Conservation (phyloP, 2,329 filamentous ascomycete genomes). For the Cladophialophora immunda region DNA sequence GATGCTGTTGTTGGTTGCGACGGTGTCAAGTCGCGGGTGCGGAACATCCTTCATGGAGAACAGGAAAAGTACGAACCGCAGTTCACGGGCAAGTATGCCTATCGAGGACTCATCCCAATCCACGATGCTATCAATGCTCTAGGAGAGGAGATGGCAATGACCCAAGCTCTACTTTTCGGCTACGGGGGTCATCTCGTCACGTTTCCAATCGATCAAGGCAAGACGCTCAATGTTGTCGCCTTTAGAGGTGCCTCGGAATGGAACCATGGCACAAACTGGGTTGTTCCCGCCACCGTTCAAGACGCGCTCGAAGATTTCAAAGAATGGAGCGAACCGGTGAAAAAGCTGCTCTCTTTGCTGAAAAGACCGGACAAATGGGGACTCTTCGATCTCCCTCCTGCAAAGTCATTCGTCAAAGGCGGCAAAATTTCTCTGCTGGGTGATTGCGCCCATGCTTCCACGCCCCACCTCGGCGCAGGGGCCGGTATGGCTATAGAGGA, state of each 20-base stretch:
- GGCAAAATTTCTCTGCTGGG: slow-evolving; percentile 14
- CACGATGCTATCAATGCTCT: slow-evolving; percentile 9
- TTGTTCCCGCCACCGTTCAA: slow-evolving; percentile 12
- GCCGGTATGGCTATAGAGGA: slow-evolving; percentile 24
- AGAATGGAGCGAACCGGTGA: slow-evolving; percentile 14
- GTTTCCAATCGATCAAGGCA: slow-evolving; percentile 13
- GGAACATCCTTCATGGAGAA: slow-evolving; percentile 14
- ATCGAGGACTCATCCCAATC: slow-evolving; percentile 20
- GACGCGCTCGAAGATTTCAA: slow-evolving; percentile 23
- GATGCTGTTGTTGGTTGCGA: slow-evolving; percentile 23
- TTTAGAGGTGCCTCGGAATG: slow-evolving; percentile 12
- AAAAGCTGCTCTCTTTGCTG: slow-evolving; percentile 13
- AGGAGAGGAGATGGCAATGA: not conserved
- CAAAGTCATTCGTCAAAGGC: slow-evolving; percentile 13
- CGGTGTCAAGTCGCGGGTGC: slow-evolving; percentile 20
- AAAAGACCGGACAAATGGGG: slow-evolving; percentile 20
- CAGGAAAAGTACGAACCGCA: slow-evolving; percentile 11
- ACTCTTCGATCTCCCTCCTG: slow-evolving; percentile 13
- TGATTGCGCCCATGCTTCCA: slow-evolving; percentile 21
- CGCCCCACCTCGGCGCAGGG: slow-evolving; percentile 19
- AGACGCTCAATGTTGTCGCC: slow-evolving; percentile 21
- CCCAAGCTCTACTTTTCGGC: slow-evolving; percentile 10
- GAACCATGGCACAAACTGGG: slow-evolving; percentile 14
- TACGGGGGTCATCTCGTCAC: slow-evolving; percentile 19
- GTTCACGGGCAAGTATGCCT: slow-evolving; percentile 25